Evolutionary conservation across 2,329 filamentous ascomycete species (phyloP).

Genomic region (Chaetomiaceae sp.): DNA sequence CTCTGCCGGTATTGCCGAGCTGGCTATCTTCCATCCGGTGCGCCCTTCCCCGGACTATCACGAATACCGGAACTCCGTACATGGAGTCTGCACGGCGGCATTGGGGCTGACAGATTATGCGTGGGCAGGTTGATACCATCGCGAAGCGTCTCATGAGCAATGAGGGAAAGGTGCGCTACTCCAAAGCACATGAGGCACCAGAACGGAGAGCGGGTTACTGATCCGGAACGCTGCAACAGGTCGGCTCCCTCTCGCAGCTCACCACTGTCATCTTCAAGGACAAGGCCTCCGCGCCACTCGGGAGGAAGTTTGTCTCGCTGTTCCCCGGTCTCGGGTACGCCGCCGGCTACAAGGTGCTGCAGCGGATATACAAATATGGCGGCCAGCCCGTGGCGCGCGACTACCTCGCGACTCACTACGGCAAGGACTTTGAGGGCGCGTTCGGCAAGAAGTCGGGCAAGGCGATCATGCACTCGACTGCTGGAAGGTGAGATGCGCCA

Average conservation of each 20-base stretch:
- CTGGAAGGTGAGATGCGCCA: constrained; percentile 65
- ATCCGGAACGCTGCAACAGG: constrained; percentile 33
- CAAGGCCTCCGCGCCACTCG: constrained; percentile 63
- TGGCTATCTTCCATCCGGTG: constrained; percentile 89
- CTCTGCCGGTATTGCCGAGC: constrained; percentile 85
- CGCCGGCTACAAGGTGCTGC: constrained; percentile 94
- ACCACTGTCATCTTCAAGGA: constrained; percentile 94
- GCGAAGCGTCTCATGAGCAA: constrained; percentile 99
- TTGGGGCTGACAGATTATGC: constrained; percentile 7
- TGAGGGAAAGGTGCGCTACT: constrained; percentile 59
- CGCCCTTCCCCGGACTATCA: constrained; percentile 23
- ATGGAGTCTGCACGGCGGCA: neutral
- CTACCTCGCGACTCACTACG: constrained; percentile 74
- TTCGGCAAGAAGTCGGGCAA: constrained; percentile 98
- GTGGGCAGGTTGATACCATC: constrained; percentile 80
- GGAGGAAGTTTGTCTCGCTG: constrained; percentile 83
- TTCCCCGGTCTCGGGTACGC: constrained; percentile 97
- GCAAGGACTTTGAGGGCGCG: constrained; percentile 73
- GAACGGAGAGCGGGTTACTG: constrained; percentile 19
- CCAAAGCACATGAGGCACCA: no score
- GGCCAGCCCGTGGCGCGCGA: constrained; percentile 94
- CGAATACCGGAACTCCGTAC: neutral
- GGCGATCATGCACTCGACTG: constrained; percentile 95
- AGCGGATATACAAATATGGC: constrained; percentile 98
- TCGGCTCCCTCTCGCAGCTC: constrained; percentile 56